Evolutionary conservation across 2,329 filamentous ascomycete species (phyloP).

Genomic region (Sarocladium kiliense): DNA sequence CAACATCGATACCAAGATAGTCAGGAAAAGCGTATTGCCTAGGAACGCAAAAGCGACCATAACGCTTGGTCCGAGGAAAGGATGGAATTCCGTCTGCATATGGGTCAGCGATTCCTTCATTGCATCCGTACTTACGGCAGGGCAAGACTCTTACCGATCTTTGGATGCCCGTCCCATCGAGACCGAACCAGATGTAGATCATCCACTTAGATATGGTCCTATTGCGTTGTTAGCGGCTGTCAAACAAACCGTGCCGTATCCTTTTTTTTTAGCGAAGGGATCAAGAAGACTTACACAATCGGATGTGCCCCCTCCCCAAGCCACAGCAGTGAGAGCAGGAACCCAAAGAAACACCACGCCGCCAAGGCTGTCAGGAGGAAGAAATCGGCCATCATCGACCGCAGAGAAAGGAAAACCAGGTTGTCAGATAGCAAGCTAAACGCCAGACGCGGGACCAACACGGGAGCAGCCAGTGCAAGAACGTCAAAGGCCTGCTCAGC

Average conservation of each 20-base stretch:
- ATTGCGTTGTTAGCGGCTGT: neutral
- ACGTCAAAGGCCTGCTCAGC: slow-evolving; percentile 70
- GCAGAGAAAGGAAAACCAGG: slow-evolving; percentile 72
- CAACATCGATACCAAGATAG: slow-evolving; percentile 81
- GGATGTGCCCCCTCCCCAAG: slow-evolving; percentile 60
- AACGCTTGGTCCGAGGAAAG: slow-evolving; percentile 69
- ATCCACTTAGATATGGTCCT: slow-evolving; percentile 82
- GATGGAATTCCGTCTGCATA: slow-evolving; percentile 62
- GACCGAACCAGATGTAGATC: slow-evolving; percentile 88
- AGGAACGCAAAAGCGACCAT: slow-evolving; percentile 84
- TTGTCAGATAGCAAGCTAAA: slow-evolving; percentile 83
- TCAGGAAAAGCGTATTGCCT: slow-evolving; percentile 84
- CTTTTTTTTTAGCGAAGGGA: too few species aligned
- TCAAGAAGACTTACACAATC: slow-evolving; percentile 41
- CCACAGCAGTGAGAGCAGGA: slow-evolving; percentile 75
- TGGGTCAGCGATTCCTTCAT: neutral
- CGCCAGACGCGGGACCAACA: slow-evolving; percentile 72
- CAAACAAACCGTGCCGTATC: too few species aligned
- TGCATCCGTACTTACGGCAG: neutral
- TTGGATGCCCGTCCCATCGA: slow-evolving; percentile 65
- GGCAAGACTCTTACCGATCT: slow-evolving; percentile 37
- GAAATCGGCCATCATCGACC: slow-evolving; percentile 84
- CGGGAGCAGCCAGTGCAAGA: slow-evolving; percentile 72
- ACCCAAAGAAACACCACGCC: slow-evolving; percentile 79
- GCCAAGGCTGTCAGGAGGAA: slow-evolving; percentile 70